Evolutionary conservation across 805 yeast genomes (phyloP), one percentile per base, ranked within the genome.

Genomic region (Yarrowia yakushimensis): DNA sequence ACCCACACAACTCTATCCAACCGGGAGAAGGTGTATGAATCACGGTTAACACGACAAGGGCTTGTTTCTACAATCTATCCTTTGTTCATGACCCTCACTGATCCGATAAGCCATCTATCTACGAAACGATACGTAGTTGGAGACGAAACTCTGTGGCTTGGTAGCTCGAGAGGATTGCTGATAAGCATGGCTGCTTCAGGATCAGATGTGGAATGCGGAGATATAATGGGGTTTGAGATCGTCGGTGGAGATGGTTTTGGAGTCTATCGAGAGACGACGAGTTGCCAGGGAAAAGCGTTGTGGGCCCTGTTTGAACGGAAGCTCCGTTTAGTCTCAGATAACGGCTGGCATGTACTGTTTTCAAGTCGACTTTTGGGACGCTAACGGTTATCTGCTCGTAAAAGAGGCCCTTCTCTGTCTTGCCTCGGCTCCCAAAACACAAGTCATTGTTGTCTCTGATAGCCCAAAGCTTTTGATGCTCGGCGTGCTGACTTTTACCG

Each of bases 141-240:
- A 10, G 18, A 8, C 1, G 3, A 15, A 45, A 45, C 34, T 28
- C 34, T 18, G 34, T 45, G 50, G 22, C 50, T 27, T 18, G 25
- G 25, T 27, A 17, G 50, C 5, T 28, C 8, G 34, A 18, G 18
- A 12, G 23, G 52, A 45, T 18, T 27, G 13, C 23, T 45, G 52
- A 45, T 45, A 45, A 45, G 52, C 52, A 13, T 45, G 52, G 52
- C 52, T 45, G 52, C 52, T 45, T 45, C 36, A 36, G 50, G 12
- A 7, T 12, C 23, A 28, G 34, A 18, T 17, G 8, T 17, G 33
- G 34, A 43, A 43, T 43, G 34, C 11, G 48, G 27, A 43, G 34
- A 28, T 3, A 18, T 2, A 23, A 43, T 42, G n/a, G 15, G 33
- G 12, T 10, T 18, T 4, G 13, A 15, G 52, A 45, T 45, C 52